Evolutionary conservation across 108 stramenopile genomes (phyloP).

Genomic region (Parietichytrium sp.): DNA sequence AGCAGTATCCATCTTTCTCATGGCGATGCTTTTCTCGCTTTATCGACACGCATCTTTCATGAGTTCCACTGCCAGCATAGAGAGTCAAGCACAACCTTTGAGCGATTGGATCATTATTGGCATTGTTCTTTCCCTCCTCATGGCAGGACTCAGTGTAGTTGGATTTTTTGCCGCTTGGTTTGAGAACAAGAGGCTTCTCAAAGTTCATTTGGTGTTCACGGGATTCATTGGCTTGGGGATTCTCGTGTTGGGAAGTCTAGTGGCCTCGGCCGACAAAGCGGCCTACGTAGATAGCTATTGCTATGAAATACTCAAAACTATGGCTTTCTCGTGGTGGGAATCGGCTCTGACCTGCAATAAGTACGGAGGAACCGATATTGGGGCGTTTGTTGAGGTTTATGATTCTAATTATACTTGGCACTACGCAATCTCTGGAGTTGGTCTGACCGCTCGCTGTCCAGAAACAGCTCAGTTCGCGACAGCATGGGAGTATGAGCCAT

Average conservation of each 20-base stretch:
- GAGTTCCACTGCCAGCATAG: too few species aligned
- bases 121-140: not conserved
- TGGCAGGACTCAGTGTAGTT: not conserved
- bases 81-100: too few species aligned
- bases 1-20: not conserved
- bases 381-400: slow-evolving; percentile 3
- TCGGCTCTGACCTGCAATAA: not conserved
- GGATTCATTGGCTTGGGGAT: not conserved
- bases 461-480: not conserved
- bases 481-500: slow-evolving; percentile 22
- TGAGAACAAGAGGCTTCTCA: not conserved
- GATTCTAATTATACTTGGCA: not conserved
- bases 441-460: not conserved
- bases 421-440: not conserved
- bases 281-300: not conserved
- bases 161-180: slow-evolving; percentile 37
- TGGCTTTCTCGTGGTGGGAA: not conserved
- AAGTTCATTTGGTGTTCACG: not conserved
- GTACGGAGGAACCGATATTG: slow-evolving; percentile 17
- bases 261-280: not conserved
- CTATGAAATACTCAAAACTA: not conserved
- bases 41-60: not conserved
- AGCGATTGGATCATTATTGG: not conserved
- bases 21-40: not conserved
- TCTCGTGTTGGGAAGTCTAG: not conserved